Evolutionary conservation across 495 filamentous ascomycete genomes (phyloP).

Genomic region (Hypoxylon cercidicola): DNA sequence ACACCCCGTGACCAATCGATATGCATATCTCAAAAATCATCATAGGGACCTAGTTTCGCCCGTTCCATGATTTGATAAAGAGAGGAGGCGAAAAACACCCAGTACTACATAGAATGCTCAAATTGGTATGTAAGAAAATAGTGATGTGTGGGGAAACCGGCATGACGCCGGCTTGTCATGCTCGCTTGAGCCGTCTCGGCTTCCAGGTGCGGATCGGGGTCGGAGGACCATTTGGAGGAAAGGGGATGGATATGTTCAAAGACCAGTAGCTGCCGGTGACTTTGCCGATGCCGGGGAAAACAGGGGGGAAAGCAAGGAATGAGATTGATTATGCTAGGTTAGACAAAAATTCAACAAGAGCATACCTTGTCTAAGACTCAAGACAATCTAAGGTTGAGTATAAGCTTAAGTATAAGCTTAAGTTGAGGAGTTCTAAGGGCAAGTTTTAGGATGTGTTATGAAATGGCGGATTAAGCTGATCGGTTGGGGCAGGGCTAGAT

Average conservation of each 20-base stretch:
- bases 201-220: conserved; percentile 15
- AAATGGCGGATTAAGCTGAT: conserved; percentile 21
- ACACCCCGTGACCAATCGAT: conserved; percentile 26
- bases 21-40: conserved; percentile 26
- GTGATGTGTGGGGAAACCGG: conserved; percentile 14
- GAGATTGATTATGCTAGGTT: too few relatives aligned
- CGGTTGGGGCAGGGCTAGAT: conserved; percentile 21
- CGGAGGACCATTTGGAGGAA: conserved; percentile 21
- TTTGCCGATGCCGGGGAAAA: too few relatives aligned
- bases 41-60: conserved; percentile 12
- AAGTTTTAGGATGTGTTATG: neutral
- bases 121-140: conserved; percentile 36
- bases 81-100: conserved; percentile 6
- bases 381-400: neutral
- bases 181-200: conserved; percentile 22
- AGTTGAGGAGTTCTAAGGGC: conserved; percentile 3
- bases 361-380: conserved; percentile 21
- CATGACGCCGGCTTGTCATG: conserved; percentile 10
- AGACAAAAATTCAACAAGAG: neutral
- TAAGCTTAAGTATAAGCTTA: conserved; percentile 3
- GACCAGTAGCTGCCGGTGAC: too few relatives aligned
- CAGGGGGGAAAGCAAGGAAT: neutral
- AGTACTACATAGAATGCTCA: conserved; percentile 19
- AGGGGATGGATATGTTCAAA: neutral
- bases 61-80: neutral